Conservation (phyloP, 768 basidiomycete genomes). For the Hygrocybe coccinea region DNA sequence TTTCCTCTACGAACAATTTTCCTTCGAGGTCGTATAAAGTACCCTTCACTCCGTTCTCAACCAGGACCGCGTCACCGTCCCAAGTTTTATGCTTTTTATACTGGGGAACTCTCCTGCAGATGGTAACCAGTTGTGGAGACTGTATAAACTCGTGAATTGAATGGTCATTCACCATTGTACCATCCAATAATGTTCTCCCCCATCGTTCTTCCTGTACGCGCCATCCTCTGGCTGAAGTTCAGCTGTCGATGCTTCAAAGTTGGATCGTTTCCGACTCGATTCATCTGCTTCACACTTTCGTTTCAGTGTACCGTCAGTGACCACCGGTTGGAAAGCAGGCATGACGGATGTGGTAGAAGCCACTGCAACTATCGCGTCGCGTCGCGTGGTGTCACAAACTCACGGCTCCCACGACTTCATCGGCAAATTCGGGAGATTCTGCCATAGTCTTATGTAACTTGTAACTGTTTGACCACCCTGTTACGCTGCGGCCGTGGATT, state of each 20-base stretch:
- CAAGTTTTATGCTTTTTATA: conserved; percentile 84
- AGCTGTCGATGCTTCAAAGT: conserved; percentile 12
- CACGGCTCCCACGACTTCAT: too few species aligned
- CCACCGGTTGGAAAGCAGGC: conserved; percentile 31
- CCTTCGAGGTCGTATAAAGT: conserved; percentile 61
- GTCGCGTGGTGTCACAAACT: too few species aligned
- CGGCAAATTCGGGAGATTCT: too few species aligned
- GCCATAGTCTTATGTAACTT: too few species aligned
- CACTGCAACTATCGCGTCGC: too few species aligned
- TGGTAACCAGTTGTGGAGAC: not conserved
- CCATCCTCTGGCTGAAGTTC: not conserved
- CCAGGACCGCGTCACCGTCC: conserved; percentile 78
- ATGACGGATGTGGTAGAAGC: conserved; percentile 12
- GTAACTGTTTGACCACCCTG: too few species aligned
- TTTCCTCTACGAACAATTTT: conserved; percentile 45
- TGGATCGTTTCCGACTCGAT: conserved; percentile 29
- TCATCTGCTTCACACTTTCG: conserved; percentile 31
- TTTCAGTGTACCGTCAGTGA: conserved; percentile 28
- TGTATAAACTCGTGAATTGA: not conserved
- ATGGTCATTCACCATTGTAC: conserved; percentile 58
- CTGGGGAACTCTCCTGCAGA: conserved; percentile 58
- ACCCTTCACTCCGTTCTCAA: conserved; percentile 42
- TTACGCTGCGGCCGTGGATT: too few species aligned
- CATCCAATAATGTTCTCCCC: conserved; percentile 59
- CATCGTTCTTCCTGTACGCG: not conserved